These are phyloP conservation scores for Phytophthora foliorum DNA, from an alignment of 352 stramenopile species.

Conservation along the genomic window DNA sequence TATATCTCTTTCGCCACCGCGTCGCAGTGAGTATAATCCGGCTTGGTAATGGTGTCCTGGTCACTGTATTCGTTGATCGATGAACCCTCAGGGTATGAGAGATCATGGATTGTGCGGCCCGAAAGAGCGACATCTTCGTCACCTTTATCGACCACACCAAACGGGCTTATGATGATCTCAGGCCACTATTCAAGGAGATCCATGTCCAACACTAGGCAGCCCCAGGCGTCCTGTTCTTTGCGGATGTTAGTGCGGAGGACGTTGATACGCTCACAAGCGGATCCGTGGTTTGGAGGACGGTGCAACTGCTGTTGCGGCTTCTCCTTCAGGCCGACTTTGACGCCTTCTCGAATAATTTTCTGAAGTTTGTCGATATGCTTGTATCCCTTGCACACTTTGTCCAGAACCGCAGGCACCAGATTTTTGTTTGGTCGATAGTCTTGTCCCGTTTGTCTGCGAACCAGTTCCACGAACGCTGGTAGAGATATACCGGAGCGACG, in stretches of 20 bases:
- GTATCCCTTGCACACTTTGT: conserved; percentile 12
- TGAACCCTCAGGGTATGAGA: conserved; percentile 12
- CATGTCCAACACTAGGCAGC: conserved; percentile 21
- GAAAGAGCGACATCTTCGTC: not conserved
- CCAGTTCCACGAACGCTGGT: no score
- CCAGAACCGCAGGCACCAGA: not conserved
- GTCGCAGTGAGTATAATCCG: conserved; percentile 11
- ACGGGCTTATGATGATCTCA: conserved; percentile 21
- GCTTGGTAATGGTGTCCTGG: conserved; percentile 19
- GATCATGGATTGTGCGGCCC: conserved; percentile 1
- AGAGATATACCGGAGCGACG: no score
- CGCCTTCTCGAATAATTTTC: conserved; percentile 2
- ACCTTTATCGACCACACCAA: conserved; percentile 21
- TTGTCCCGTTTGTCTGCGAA: no score
- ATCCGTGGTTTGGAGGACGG: conserved; percentile 20
- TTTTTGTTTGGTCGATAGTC: conserved; percentile 28
- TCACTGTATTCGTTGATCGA: conserved; percentile 27
- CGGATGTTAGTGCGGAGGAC: conserved; percentile 28
- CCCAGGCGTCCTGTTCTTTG: conserved; percentile 19
- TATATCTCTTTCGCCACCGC: not conserved
- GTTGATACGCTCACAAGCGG: conserved; percentile 8
- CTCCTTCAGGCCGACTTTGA: not conserved
- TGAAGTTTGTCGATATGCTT: not conserved
- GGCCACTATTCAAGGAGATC: conserved; percentile 25
- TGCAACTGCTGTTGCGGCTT: not conserved